Conservation (phyloP, 495 filamentous ascomycete genomes). For the Aspergillus ellipticus region DNA sequence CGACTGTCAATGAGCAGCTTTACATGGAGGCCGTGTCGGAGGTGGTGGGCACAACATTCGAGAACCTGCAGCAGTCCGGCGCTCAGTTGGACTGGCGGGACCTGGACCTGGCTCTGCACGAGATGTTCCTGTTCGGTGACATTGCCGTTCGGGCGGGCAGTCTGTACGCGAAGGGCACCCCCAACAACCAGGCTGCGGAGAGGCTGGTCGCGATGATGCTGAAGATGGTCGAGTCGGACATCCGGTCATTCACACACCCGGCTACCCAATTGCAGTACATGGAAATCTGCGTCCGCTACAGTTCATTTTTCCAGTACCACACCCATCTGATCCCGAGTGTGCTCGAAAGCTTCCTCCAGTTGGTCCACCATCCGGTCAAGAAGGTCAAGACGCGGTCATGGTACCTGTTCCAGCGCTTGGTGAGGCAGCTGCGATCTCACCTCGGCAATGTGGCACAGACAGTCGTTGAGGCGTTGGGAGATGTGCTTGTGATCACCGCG, state of each 20-base stretch:
- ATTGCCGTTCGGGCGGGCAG: conserved; percentile 80
- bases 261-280: conserved; percentile 93
- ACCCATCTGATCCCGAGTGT: conserved; percentile 73
- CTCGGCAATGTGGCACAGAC: conserved; percentile 86
- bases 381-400: conserved; percentile 86
- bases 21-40: conserved; percentile 82
- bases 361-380: conserved; percentile 81
- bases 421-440: conserved; percentile 78
- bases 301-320: conserved; percentile 85
- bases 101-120: conserved; percentile 89
- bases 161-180: conserved; percentile 74
- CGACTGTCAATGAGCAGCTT: conserved; percentile 75
- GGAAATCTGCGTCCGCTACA: conserved; percentile 95
- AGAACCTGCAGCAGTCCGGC: conserved; percentile 64
- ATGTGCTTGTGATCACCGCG: conserved; percentile 85
- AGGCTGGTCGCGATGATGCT: conserved; percentile 85
- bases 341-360: conserved; percentile 86
- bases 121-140: conserved; percentile 96
- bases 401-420: conserved; percentile 92
- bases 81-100: conserved; percentile 88
- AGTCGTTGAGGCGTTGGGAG: conserved; percentile 82
- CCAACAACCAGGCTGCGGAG: conserved; percentile 69
- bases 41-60: conserved; percentile 79
- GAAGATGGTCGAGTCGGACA: conserved; percentile 87
- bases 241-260: conserved; percentile 81